These are phyloP conservation scores for Dactylorhiza incarnata DNA, from an alignment of 106 monocot genomes.

Conservation along the genomic window DNA sequence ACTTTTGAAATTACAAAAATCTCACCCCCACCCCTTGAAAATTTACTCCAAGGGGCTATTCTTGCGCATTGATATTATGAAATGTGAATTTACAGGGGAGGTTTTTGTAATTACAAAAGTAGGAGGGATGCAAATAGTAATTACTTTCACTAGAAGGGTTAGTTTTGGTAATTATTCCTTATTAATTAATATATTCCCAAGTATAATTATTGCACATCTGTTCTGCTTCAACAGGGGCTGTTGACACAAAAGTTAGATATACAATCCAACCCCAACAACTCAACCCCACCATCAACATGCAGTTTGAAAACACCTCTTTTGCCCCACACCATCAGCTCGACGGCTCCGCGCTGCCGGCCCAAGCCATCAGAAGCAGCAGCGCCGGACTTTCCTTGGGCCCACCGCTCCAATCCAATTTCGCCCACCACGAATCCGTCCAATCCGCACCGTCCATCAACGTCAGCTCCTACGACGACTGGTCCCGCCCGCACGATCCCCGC, in stretches of 20 bases:
- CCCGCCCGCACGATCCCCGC: constrained; percentile 11
- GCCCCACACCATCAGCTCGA: constrained; percentile 12
- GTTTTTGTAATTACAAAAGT: no score
- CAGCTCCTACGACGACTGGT: constrained; percentile 29
- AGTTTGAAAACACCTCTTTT: constrained; percentile 21
- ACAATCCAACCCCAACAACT: constrained; percentile 13
- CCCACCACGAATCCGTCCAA: constrained; percentile 6
- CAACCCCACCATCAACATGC: constrained; percentile 11
- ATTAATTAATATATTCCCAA: no score
- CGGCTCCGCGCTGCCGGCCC: constrained; percentile 10
- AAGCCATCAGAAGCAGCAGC: constrained; percentile 21
- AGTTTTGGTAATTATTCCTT: no score
- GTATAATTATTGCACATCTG: no score
- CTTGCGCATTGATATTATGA: no score
- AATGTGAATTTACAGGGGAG: no score
- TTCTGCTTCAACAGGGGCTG: no score
- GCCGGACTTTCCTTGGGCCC: constrained; percentile 12
- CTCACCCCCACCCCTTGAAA: no score
- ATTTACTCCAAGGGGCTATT: no score
- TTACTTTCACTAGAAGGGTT: no score
- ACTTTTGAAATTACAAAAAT: no score
- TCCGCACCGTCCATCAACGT: constrained; percentile 6
- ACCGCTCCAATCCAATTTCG: constrained; percentile 3
- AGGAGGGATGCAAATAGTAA: no score
- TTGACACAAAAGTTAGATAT: constrained; percentile 5